These are phyloP conservation scores for Tulasnella calospora DNA, from an alignment of 768 basidiomycete species.

Conservation along the genomic window DNA sequence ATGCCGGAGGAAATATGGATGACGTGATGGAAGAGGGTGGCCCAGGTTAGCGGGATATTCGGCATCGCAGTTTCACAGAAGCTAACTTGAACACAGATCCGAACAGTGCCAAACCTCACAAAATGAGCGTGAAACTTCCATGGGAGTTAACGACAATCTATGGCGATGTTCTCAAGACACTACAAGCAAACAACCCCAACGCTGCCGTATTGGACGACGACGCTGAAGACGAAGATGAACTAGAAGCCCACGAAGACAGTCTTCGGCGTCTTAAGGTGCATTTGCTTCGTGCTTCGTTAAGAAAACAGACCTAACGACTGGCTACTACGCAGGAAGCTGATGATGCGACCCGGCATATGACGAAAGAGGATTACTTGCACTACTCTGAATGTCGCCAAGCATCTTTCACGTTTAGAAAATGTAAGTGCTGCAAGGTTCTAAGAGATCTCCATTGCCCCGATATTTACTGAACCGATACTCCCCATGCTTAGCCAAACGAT, in stretches of 20 bases:
- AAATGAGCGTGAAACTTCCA: slow-evolving; percentile 89
- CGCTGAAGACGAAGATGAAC: slow-evolving; percentile 92
- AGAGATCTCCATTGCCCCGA: not conserved
- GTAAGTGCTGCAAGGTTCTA: slow-evolving; percentile 41
- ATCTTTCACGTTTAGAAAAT: slow-evolving; percentile 94
- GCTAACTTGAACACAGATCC: slow-evolving; percentile 31
- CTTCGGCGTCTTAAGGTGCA: slow-evolving; percentile 73
- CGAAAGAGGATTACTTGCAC: slow-evolving; percentile 92
- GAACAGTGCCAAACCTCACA: slow-evolving; percentile 66
- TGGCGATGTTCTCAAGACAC: slow-evolving; percentile 64
- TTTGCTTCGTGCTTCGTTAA: not conserved
- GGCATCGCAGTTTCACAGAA: not conserved
- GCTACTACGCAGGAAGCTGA: slow-evolving; percentile 70
- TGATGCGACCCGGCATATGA: slow-evolving; percentile 92
- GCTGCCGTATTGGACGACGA: slow-evolving; percentile 60
- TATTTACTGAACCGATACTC: slow-evolving; percentile 7
- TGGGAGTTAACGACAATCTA: slow-evolving; percentile 95
- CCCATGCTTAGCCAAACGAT: slow-evolving; percentile 68
- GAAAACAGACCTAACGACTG: not conserved
- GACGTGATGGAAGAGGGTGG: slow-evolving; percentile 79
- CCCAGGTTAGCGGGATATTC: slow-evolving; percentile 49
- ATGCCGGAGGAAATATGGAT: slow-evolving; percentile 74
- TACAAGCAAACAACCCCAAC: slow-evolving; percentile 25
- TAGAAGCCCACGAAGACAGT: slow-evolving; percentile 93
- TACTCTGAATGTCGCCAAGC: slow-evolving; percentile 96